These are phyloP conservation scores for Didymella pinodella DNA, from an alignment of 2,329 filamentous ascomycete species.

Conservation along the genomic window DNA sequence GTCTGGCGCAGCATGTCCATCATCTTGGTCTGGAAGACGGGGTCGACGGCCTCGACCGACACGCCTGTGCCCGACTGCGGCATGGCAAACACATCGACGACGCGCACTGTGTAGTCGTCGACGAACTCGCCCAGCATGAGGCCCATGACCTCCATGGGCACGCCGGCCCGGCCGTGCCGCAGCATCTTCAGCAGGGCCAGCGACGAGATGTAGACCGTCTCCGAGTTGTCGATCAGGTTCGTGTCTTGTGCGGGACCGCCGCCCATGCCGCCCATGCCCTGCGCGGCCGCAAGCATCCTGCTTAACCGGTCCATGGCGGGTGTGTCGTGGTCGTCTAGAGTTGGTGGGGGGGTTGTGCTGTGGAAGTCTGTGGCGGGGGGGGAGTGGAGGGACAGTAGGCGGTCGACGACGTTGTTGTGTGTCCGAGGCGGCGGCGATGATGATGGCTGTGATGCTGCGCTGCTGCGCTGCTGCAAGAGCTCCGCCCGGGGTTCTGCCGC, in stretches of 20 bases:
- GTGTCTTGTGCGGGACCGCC: conserved; percentile 68
- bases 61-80: conserved; percentile 98
- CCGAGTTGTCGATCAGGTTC: conserved; percentile 96
- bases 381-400: background rate
- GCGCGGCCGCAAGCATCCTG: conserved; percentile 81
- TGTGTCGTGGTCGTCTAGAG: background rate
- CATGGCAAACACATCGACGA: conserved; percentile 99
- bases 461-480: conserved; percentile 2
- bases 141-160: conserved; percentile 99
- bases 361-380: background rate
- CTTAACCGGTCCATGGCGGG: conserved; percentile 87
- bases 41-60: conserved; percentile 96
- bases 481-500: background rate
- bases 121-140: conserved; percentile 99
- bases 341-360: background rate
- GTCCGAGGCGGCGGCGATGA: conserved; percentile 16
- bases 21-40: conserved; percentile 99
- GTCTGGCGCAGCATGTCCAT: conserved; percentile 99
- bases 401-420: background rate
- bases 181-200: conserved; percentile 98
- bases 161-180: conserved; percentile 93
- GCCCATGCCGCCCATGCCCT: conserved; percentile 70
- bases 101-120: conserved; percentile 97
- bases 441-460: conserved; percentile 16
- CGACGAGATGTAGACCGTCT: conserved; percentile 99